These are phyloP conservation scores for Bonnemaisonia californica DNA, from an alignment of 31 red algal genomes.

Conservation along the genomic window DNA sequence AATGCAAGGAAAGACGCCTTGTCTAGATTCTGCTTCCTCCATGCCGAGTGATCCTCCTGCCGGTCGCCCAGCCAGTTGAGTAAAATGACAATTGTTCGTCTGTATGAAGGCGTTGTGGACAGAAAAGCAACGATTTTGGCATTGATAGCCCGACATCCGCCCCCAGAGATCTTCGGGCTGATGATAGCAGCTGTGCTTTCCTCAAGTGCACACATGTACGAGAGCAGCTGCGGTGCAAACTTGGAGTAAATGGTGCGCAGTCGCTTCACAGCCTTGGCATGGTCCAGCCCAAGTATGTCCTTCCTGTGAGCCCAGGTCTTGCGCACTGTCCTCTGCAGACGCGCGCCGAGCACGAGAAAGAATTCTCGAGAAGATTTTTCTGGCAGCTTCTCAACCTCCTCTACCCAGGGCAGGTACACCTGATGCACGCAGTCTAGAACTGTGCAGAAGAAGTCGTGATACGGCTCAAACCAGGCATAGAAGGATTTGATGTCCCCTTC, in stretches of 20 bases:
- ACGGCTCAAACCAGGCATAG: not conserved
- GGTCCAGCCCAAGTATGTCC: conserved; percentile 1
- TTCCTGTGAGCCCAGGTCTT: conserved; percentile 31
- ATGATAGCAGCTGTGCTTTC: conserved; percentile 19
- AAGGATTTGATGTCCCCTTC: not conserved
- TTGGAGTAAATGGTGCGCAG: conserved; percentile 15
- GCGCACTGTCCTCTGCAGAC: conserved; percentile 13
- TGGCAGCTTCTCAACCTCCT: conserved; percentile 13
- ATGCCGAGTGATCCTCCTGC: conserved; percentile 24
- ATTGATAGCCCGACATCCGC: not conserved
- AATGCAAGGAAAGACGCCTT: conserved; percentile 16
- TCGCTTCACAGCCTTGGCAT: conserved; percentile 1
- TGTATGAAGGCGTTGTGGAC: not conserved
- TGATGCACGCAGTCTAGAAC: conserved; percentile 1
- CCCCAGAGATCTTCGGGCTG: not conserved
- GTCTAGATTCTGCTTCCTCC: conserved; percentile 45
- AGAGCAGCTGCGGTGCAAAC: conserved; percentile 24
- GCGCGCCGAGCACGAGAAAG: not conserved
- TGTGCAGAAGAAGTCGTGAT: not conserved
- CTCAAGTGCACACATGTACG: conserved; percentile 18
- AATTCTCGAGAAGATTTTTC: not conserved
- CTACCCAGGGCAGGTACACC: conserved; percentile 36
- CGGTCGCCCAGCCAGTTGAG: conserved; percentile 38
- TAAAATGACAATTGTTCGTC: conserved; percentile 35
- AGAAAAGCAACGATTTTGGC: conserved; percentile 16